A percentile compares a stretch with the other conserved stretches of the same genome.
Conservation (phyloP, 345 rosid species). For the Eutrema japonicum region DNA sequence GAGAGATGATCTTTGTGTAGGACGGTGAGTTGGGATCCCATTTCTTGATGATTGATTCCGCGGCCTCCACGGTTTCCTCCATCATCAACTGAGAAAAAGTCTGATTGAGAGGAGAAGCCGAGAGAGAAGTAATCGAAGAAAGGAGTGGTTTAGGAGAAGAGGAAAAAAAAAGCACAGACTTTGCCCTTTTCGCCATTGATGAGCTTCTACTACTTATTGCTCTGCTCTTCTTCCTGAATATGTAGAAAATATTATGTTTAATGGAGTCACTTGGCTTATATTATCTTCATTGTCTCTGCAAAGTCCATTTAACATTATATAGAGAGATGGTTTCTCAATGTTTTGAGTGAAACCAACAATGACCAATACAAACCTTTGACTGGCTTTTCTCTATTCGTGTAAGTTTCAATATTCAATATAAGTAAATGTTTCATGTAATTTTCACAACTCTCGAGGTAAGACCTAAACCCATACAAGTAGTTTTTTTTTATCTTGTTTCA, state of each 20-base stretch:
- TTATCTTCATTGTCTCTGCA: constrained; percentile 12
- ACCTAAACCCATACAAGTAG: background rate
- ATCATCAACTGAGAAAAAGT: constrained; percentile 50
- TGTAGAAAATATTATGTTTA: background rate
- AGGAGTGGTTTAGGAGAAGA: constrained; percentile 27
- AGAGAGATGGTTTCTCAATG: constrained; percentile 15
- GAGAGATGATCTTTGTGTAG: constrained; percentile 39
- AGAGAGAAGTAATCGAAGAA: constrained; percentile 36
- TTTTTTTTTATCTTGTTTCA: background rate
- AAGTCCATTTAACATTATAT: constrained; percentile 23
- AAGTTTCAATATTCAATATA: background rate
- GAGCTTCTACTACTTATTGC: background rate
- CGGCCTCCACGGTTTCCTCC: constrained; percentile 53
- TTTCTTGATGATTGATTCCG: constrained; percentile 58
- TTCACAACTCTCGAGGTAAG: background rate
- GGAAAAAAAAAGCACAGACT: constrained; percentile 11
- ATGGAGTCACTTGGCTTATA: constrained; percentile 7
- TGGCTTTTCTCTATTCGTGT: constrained; percentile 18
- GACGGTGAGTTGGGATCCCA: constrained; percentile 61
- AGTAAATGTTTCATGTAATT: background rate
- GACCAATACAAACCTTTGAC: constrained; percentile 27
- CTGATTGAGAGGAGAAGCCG: constrained; percentile 26
- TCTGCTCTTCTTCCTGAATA: too few relatives aligned
- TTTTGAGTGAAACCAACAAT: background rate
- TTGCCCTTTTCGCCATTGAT: constrained; percentile 32